phyloP scores from a whole-genome alignment of 139 green algal genomes.

The Chlamydomonas schloesseri region DNA sequence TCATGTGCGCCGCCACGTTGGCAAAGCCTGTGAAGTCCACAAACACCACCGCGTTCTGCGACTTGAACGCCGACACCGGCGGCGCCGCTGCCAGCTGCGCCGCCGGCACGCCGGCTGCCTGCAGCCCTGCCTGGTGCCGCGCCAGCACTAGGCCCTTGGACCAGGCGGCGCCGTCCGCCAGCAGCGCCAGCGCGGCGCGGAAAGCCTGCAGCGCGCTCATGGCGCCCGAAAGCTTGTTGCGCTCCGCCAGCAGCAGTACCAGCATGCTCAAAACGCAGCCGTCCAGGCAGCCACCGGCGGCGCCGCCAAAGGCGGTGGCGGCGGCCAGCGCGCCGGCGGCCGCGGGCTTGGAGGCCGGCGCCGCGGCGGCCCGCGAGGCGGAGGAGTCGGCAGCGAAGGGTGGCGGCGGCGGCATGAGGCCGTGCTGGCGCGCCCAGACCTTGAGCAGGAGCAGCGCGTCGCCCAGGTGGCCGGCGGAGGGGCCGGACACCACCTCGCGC shows the following conservation, averaged over 20 bases:
- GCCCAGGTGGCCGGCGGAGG: constrained; percentile 34
- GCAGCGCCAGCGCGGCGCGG: constrained; percentile 59
- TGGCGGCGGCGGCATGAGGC: constrained; percentile 29
- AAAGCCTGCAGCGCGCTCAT: constrained; percentile 76
- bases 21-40: constrained; percentile 75
- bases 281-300: constrained; percentile 60
- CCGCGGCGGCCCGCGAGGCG: background rate
- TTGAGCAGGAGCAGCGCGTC: constrained; percentile 78
- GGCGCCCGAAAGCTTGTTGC: constrained; percentile 60
- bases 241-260: constrained; percentile 65
- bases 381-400: background rate
- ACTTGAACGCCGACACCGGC: constrained; percentile 47
- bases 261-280: constrained; percentile 70
- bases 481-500: constrained; percentile 45
- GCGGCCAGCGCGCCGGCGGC: background rate
- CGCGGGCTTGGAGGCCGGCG: background rate
- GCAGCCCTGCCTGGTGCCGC: background rate
- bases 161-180: constrained; percentile 57
- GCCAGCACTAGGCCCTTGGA: constrained; percentile 63
- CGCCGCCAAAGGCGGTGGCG: background rate
- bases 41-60: constrained; percentile 62
- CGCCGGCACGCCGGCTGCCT: background rate
- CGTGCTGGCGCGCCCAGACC: constrained; percentile 75
- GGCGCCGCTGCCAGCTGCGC: background rate
- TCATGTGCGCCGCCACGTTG: constrained; percentile 72